Evolutionary conservation across 1,284 basidiomycete genomes (phyloP).

Genomic region (Boletus mariae): DNA sequence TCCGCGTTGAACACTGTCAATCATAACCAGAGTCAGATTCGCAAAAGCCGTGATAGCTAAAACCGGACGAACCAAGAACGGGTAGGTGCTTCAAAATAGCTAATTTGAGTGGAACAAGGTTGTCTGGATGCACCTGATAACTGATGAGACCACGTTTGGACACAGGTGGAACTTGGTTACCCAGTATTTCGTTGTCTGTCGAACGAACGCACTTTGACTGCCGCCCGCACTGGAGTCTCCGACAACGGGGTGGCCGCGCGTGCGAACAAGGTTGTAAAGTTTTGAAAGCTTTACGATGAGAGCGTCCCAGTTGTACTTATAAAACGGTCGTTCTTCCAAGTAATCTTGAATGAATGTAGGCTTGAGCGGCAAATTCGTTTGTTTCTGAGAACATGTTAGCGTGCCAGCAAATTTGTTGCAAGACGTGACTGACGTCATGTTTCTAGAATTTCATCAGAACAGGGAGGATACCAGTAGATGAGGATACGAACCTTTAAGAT

Average conservation of each 20-base stretch:
- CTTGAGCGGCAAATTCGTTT: slow-evolving; percentile 65
- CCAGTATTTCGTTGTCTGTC: slow-evolving; percentile 99
- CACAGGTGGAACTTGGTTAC: slow-evolving; percentile 41
- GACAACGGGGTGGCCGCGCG: slow-evolving; percentile 89
- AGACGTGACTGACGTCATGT: slow-evolving; percentile 62
- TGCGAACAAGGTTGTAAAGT: slow-evolving; percentile 93
- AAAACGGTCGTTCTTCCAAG: slow-evolving; percentile 93
- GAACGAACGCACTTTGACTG: slow-evolving; percentile 92
- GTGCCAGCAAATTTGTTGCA: not conserved
- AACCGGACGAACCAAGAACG: slow-evolving; percentile 66
- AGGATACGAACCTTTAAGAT: slow-evolving; percentile 75
- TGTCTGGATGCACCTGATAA: slow-evolving; percentile 84
- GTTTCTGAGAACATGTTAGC: slow-evolving; percentile 56
- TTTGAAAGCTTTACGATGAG: slow-evolving; percentile 97
- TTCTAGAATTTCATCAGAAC: slow-evolving; percentile 44
- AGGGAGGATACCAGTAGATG: not conserved
- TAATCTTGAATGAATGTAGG: slow-evolving; percentile 84
- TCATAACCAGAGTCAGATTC: slow-evolving; percentile 9
- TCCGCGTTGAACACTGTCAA: slow-evolving; percentile 87
- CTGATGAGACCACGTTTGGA: slow-evolving; percentile 6
- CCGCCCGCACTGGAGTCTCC: slow-evolving; percentile 95
- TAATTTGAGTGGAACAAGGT: slow-evolving; percentile 94
- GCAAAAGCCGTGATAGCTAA: not conserved
- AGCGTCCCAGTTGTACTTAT: slow-evolving; percentile 90
- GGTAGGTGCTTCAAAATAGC: slow-evolving; percentile 92